Percentiles rank a stretch among this genome's conserved stretches.
phyloP scores from a whole-genome alignment of 306 rosid genomes.

The Hippophae gyantsensis region DNA sequence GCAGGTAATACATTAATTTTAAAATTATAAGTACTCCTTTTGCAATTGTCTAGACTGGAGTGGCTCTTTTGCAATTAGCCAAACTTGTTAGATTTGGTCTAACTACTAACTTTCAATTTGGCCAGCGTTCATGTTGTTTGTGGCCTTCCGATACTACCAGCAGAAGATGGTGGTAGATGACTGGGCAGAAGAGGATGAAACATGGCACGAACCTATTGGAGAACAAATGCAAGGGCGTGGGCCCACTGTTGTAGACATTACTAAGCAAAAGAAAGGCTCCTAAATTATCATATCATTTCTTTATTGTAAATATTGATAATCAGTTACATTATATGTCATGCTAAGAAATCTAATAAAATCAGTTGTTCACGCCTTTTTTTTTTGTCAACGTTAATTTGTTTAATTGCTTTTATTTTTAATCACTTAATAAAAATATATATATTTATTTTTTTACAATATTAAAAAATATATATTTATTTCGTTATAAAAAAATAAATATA shows the following conservation, averaged over 20 bases:
- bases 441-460: too few relatives aligned
- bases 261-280: constrained; percentile 26
- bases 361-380: background rate
- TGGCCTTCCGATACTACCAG: constrained; percentile 69
- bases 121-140: constrained; percentile 71
- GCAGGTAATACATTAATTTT: constrained; percentile 42
- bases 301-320: background rate
- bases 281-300: background rate
- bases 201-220: constrained; percentile 28
- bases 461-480: too few relatives aligned
- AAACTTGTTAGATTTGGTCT: background rate
- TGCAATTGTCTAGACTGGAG: background rate
- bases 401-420: too few relatives aligned
- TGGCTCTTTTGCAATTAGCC: background rate
- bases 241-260: constrained; percentile 10
- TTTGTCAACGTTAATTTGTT: too few relatives aligned
- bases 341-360: background rate
- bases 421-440: too few relatives aligned
- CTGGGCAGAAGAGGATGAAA: constrained; percentile 31
- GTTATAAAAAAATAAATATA: too few relatives aligned
- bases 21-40: background rate
- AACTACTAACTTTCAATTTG: background rate
- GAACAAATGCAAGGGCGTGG: constrained; percentile 11
- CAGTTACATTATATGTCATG: background rate
- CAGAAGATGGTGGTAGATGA: constrained; percentile 45